Evolutionary conservation across 768 basidiomycete genomes (phyloP), one percentile per base, ranked within the genome.

Genomic region (Roridomyces roridus): DNA sequence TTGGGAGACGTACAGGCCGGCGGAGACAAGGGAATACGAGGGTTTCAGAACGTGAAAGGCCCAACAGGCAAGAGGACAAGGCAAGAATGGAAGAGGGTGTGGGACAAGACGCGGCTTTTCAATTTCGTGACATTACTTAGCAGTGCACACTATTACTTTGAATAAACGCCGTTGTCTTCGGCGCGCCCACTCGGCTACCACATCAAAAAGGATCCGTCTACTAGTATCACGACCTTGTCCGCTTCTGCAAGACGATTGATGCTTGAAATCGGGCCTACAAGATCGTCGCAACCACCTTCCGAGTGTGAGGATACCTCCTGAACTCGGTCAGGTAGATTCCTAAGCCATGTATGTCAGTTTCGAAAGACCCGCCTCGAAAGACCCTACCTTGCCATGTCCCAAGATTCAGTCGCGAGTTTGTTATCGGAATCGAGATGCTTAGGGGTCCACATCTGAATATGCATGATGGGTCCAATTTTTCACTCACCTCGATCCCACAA

Each of bases 321-420:
- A 95, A 94, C 71, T 96, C 94, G 3, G 89, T 88, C 41, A 96
- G 80, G 69, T 96, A 96, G 51, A 95, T 93, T 1, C 26, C 28
- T 41, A 20, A 11, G 46, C 21, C 34, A 25, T 48, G 9, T 26
- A n/a, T n/a, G n/a, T 24, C 40, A 29, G 41, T 15, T 11, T 34
- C 31, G 2, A 34, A 34, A 34, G 31, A 34, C 20, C 18, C 37
- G 7, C 54, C 52, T 46, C 44, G 2, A 44, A 35, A 17, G 21
- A 40, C 20, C n/a, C 18, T 21, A 65, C 92, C 94, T 82, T 97
- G 95, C 95, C 95, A 97, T 21, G 92, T 95, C 11, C 95, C 95
- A 46, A 97, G 75, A 59, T 88, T 91, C 62, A 96, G 74, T 43
- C 79, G 75, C 6, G 85, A 92, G 55, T 89, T 81, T 3, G 90